Base-by-base conservation (phyloP, 169 alveolate genomes). In the Eimeria brunetti region DNA sequence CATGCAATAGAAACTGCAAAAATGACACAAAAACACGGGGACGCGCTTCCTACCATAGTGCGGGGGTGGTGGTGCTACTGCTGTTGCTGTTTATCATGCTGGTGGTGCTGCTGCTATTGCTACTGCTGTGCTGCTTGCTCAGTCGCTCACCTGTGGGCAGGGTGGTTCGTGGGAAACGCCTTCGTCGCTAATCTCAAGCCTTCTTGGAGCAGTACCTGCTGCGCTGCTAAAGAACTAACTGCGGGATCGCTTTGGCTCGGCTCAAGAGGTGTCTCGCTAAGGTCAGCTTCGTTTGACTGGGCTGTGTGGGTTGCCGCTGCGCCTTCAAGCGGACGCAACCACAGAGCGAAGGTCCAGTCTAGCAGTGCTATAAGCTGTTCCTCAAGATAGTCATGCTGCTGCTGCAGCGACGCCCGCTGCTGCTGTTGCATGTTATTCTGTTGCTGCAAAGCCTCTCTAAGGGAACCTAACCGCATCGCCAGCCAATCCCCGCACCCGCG, bases 401-500 rank as follows among this genome's bases (percentile, higher is more conserved):
- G 92, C 67, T 62, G 92, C 36, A 60, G 78, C 60, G 20, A 6
- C 83, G 16, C 58, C n/a, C 36, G 46, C 60, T 86, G 58, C 44
- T 58, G 81, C 60, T 62, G 92, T 62, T 16, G 27, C 75, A 30
- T 7, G 20, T 83, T 36, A 27, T 8, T 14, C 80, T 62, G 92
- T 16, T 36, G 58, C 83, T 60, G 81, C 78, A 86, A 46, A 49
- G 81, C 83, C 92, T 86, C 83, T 86, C 92, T 58, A 36, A 86
- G 92, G 30, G 92, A 24, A 30, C 81, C 83, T 11, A 86, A 49
- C 27, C 81, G 83, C 92, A 38, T 62, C 58, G 92, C 80, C 51
- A 86, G 83, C 92, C 92, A 86, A 41, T 86, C 92, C 8, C 92
- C 83, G 53, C 92, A 86, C 64, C 92, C 62, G 92, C 92, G 92